These are phyloP conservation scores for Parsonsia alboflavescens DNA, from an alignment of 257 asterid genomes.

Conservation along the genomic window DNA sequence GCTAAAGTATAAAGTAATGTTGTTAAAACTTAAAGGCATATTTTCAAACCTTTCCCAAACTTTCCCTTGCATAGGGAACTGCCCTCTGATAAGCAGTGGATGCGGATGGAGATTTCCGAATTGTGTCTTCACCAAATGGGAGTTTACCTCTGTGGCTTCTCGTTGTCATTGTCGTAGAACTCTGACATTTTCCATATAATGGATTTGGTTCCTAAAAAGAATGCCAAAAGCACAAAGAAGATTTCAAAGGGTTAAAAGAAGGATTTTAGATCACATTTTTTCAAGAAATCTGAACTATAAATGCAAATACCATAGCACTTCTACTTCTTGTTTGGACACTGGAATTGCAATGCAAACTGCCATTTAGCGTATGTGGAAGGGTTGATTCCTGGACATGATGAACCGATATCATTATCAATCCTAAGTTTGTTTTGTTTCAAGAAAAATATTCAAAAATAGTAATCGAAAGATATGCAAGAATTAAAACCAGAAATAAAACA, in stretches of 20 bases:
- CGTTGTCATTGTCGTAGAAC: slow-evolving; percentile 21
- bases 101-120: slow-evolving; percentile 70
- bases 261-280: background rate
- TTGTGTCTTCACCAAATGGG: slow-evolving; percentile 37
- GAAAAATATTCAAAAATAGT: background rate
- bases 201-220: slow-evolving; percentile 28
- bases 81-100: slow-evolving; percentile 43
- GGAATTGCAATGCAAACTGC: slow-evolving; percentile 30
- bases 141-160: slow-evolving; percentile 32
- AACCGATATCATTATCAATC: background rate
- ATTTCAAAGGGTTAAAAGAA: background rate
- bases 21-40: background rate
- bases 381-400: slow-evolving; percentile 57
- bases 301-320: slow-evolving; percentile 40
- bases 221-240: background rate
- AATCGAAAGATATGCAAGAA: background rate
- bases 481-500: slow-evolving; percentile 66
- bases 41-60: slow-evolving; percentile 59
- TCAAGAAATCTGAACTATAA: background rate
- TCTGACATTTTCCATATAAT: slow-evolving; percentile 23
- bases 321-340: slow-evolving; percentile 75
- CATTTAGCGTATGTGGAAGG: slow-evolving; percentile 50
- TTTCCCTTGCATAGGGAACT: slow-evolving; percentile 61
- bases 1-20: too few relatives aligned
- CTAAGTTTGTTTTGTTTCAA: background rate